Evolutionary conservation across 2,329 filamentous ascomycete species (phyloP).

Genomic region (Meredithiella fracta): DNA sequence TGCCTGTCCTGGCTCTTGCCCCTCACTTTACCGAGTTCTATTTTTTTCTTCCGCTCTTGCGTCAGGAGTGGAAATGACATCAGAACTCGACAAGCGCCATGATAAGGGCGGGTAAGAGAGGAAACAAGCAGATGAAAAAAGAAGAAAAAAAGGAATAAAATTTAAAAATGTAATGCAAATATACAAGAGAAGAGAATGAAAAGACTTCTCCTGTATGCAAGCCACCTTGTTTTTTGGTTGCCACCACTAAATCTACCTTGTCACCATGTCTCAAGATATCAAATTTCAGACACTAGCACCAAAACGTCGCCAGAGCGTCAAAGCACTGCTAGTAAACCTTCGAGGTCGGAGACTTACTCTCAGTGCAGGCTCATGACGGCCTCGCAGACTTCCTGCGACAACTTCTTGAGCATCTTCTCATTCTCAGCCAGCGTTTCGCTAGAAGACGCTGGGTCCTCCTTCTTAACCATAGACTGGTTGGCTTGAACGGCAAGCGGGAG

Average conservation of each 20-base stretch:
- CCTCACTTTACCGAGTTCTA: background rate
- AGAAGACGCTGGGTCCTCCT: background rate
- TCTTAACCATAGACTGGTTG: background rate
- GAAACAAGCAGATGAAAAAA: background rate
- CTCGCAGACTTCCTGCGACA: slow-evolving; percentile 10
- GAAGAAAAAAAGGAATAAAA: background rate
- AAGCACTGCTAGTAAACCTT: background rate
- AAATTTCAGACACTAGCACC: background rate
- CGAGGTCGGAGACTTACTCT: background rate
- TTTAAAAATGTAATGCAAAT: background rate
- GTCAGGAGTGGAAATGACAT: background rate
- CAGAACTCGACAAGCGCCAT: background rate
- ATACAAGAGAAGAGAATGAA: too few relatives aligned
- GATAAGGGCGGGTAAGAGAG: background rate
- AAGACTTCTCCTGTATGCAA: background rate
- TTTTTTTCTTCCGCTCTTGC: background rate
- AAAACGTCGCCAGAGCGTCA: background rate
- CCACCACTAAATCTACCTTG: background rate
- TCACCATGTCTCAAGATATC: background rate
- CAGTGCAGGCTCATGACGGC: slow-evolving; percentile 12
- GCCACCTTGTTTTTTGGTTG: background rate
- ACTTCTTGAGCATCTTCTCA: background rate
- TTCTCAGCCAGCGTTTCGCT: background rate
- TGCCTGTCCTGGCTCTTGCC: background rate
- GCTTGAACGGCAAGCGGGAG: slow-evolving; percentile 8